These are phyloP conservation scores for Trametes cinnabarina DNA, from an alignment of 768 basidiomycete genomes.

Conservation along the genomic window DNA sequence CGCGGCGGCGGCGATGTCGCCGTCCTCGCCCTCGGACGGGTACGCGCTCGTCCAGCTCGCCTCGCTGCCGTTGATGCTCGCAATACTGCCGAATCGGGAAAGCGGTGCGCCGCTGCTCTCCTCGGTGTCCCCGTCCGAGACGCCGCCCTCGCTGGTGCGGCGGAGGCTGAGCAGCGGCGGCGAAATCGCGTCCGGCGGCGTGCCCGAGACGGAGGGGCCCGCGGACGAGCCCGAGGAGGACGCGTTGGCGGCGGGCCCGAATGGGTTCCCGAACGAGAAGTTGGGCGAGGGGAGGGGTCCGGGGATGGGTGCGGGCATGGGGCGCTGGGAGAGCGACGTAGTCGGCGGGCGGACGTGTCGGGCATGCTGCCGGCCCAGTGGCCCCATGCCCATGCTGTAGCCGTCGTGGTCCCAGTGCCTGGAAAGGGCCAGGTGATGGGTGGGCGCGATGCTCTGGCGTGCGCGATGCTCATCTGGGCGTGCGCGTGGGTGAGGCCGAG, in stretches of 20 bases:
- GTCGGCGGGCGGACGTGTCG: not conserved
- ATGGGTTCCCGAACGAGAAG: constrained; percentile 30
- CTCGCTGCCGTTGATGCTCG: constrained; percentile 29
- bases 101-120: constrained; percentile 24
- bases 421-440: no score
- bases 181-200: constrained; percentile 19
- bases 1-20: constrained; percentile 10
- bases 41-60: constrained; percentile 30
- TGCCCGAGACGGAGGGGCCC: constrained; percentile 13
- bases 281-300: constrained; percentile 29
- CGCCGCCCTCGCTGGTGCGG: constrained; percentile 15
- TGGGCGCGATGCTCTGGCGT: no score
- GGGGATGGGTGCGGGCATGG: constrained; percentile 18
- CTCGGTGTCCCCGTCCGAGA: constrained; percentile 21
- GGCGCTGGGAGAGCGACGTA: constrained; percentile 22
- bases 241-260: constrained; percentile 12
- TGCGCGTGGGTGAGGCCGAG: constrained; percentile 14
- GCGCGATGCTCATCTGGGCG: constrained; percentile 14
- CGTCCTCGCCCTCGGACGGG: constrained; percentile 18
- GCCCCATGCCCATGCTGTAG: not conserved
- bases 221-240: constrained; percentile 12
- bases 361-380: no score
- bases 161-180: constrained; percentile 15
- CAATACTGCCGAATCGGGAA: constrained; percentile 26
- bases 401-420: not conserved